Evolutionary conservation across 306 rosid genomes (phyloP).

Genomic region (Fragaria nilgerrensis): DNA sequence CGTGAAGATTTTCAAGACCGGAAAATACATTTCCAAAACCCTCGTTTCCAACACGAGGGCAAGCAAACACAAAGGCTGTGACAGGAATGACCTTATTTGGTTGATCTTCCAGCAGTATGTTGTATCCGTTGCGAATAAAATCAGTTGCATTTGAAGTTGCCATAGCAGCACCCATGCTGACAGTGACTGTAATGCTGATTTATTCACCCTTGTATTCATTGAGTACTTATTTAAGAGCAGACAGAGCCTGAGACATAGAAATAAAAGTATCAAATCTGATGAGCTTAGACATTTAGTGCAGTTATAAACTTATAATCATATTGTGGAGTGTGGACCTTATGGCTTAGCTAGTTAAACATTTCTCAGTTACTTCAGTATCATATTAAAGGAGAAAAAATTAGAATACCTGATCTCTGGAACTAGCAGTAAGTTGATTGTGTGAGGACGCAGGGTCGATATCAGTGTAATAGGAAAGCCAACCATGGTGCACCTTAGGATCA

Average conservation of each 20-base stretch:
- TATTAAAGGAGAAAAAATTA: background rate
- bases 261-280: too few relatives aligned
- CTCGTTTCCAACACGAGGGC: constrained; percentile 14
- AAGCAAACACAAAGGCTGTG: constrained; percentile 8
- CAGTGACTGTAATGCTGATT: constrained; percentile 14
- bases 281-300: background rate
- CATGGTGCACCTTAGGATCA: constrained; percentile 12
- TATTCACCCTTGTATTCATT: constrained; percentile 7
- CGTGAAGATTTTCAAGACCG: constrained; percentile 1
- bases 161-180: constrained; percentile 25
- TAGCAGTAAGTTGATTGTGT: background rate
- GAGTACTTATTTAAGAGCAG: background rate
- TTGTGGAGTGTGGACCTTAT: too few relatives aligned
- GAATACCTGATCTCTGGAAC: constrained; percentile 19
- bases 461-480: constrained; percentile 13
- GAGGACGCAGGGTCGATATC: background rate
- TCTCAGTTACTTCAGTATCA: background rate
- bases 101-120: background rate
- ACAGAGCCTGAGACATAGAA: background rate
- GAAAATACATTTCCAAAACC: constrained; percentile 1
- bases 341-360: too few relatives aligned
- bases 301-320: too few relatives aligned
- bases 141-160: constrained; percentile 10
- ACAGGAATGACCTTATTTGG: constrained; percentile 7
- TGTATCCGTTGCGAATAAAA: constrained; percentile 11